These are phyloP conservation scores for Lactarius sanguifluus DNA, from an alignment of 768 basidiomycete genomes.

Conservation along the genomic window DNA sequence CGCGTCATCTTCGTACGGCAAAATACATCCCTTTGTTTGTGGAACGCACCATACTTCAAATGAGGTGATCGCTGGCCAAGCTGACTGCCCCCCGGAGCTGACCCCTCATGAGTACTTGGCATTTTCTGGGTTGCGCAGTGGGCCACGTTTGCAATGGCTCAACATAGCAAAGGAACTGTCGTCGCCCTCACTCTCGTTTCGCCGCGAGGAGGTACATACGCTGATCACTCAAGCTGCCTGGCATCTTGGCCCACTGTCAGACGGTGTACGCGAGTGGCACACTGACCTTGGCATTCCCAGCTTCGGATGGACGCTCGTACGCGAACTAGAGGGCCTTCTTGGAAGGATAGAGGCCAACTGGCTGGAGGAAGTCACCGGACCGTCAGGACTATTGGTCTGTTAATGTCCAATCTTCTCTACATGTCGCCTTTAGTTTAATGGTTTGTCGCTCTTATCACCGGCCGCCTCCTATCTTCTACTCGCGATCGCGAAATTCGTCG, in stretches of 20 bases:
- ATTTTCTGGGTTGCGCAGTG: conserved; percentile 48
- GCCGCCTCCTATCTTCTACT: conserved; percentile 8
- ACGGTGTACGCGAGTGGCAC: conserved; percentile 41
- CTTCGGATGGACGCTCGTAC: conserved; percentile 41
- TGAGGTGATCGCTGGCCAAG: conserved; percentile 42
- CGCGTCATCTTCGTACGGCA: neutral
- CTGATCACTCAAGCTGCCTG: conserved; percentile 46
- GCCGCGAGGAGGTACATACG: conserved; percentile 41
- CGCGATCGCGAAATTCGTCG: neutral
- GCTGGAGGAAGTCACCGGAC: conserved; percentile 32
- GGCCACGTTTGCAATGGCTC: conserved; percentile 43
- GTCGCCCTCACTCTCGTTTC: conserved; percentile 41
- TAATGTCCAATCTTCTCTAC: too few species aligned
- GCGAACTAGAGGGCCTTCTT: conserved; percentile 40
- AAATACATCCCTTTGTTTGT: neutral
- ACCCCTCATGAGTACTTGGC: conserved; percentile 46
- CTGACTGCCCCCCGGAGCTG: conserved; percentile 41
- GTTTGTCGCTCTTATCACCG: neutral
- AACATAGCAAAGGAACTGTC: conserved; percentile 36
- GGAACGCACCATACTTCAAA: conserved; percentile 38
- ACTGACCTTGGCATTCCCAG: conserved; percentile 34
- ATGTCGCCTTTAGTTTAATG: too few species aligned
- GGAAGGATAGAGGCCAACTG: conserved; percentile 42
- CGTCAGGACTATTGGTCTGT: neutral
- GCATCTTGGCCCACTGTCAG: conserved; percentile 40